Evolutionary conservation across 495 filamentous ascomycete species (phyloP).

Genomic region (Emericellopsis terricola): DNA sequence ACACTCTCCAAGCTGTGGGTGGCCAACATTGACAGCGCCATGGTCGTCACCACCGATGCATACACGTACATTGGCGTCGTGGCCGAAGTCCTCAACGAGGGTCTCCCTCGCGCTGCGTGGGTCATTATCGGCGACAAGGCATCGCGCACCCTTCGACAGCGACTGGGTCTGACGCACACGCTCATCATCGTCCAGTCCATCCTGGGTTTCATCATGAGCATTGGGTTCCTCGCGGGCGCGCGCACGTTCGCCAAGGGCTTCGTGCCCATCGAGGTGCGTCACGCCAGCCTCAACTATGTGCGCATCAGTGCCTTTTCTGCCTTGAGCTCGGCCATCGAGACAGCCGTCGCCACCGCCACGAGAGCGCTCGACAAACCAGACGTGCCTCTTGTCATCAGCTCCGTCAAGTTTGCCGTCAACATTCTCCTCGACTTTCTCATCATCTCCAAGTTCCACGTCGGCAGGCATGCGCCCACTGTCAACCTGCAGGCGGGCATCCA

Average conservation of each 20-base stretch:
- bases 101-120: slow-evolving; percentile 52
- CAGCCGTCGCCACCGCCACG: slow-evolving; percentile 40
- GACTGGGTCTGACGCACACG: slow-evolving; percentile 43
- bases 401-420: slow-evolving; percentile 42
- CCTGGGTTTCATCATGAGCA: slow-evolving; percentile 39
- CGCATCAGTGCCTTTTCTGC: slow-evolving; percentile 44
- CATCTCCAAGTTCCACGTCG: slow-evolving; percentile 49
- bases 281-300: slow-evolving; percentile 42
- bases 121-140: slow-evolving; percentile 49
- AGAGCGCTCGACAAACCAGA: slow-evolving; percentile 55
- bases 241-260: slow-evolving; percentile 38
- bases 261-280: slow-evolving; percentile 39
- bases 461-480: slow-evolving; percentile 31
- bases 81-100: slow-evolving; percentile 55
- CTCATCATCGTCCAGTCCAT: slow-evolving; percentile 40
- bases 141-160: slow-evolving; percentile 29
- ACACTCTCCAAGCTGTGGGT: slow-evolving; percentile 64
- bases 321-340: slow-evolving; percentile 44
- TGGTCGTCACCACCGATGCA: slow-evolving; percentile 50
- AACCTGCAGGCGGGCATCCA: slow-evolving; percentile 46
- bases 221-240: slow-evolving; percentile 40
- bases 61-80: slow-evolving; percentile 42
- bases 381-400: slow-evolving; percentile 51
- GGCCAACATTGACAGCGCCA: slow-evolving; percentile 43
- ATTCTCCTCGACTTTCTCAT: slow-evolving; percentile 55